Conservation (phyloP, 2,329 filamentous ascomycete species). For the Fusarium armeniacum region DNA sequence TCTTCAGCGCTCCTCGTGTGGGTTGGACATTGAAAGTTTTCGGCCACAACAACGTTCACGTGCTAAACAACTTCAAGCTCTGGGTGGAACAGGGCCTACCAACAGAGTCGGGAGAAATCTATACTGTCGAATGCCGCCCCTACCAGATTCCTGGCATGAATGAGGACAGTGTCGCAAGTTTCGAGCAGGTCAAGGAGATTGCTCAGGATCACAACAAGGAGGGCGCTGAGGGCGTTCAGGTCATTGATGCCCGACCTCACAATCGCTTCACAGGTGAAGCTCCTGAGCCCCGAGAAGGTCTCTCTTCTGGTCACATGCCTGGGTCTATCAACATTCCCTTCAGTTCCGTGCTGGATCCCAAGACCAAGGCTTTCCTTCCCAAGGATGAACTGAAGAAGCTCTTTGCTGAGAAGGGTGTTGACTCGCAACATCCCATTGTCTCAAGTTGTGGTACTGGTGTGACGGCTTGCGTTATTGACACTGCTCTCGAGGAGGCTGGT, state of each 20-base stretch:
- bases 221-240: slow-evolving; percentile 84
- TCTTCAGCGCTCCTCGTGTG: slow-evolving; percentile 93
- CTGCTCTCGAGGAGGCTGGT: slow-evolving; percentile 83
- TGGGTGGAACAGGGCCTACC: slow-evolving; percentile 90
- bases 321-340: slow-evolving; percentile 88
- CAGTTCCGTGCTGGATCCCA: slow-evolving; percentile 81
- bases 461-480: slow-evolving; percentile 91
- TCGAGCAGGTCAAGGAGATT: slow-evolving; percentile 85
- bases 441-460: slow-evolving; percentile 94
- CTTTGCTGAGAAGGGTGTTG: slow-evolving; percentile 84
- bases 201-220: slow-evolving; percentile 84
- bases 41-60: slow-evolving; percentile 87
- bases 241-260: slow-evolving; percentile 85
- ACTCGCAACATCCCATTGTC: slow-evolving; percentile 84
- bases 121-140: slow-evolving; percentile 73
- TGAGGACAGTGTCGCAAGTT: slow-evolving; percentile 77
- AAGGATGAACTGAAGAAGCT: slow-evolving; percentile 78
- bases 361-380: slow-evolving; percentile 84
- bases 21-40: slow-evolving; percentile 94
- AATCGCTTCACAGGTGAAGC: slow-evolving; percentile 87
- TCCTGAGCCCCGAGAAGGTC: slow-evolving; percentile 86
- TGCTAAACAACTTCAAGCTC: slow-evolving; percentile 95
- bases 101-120: slow-evolving; percentile 82
- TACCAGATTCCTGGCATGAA: slow-evolving; percentile 75
- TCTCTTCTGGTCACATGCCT: slow-evolving; percentile 93